Conservation (phyloP, 495 filamentous ascomycete genomes). For the Podospora fimiseda region DNA sequence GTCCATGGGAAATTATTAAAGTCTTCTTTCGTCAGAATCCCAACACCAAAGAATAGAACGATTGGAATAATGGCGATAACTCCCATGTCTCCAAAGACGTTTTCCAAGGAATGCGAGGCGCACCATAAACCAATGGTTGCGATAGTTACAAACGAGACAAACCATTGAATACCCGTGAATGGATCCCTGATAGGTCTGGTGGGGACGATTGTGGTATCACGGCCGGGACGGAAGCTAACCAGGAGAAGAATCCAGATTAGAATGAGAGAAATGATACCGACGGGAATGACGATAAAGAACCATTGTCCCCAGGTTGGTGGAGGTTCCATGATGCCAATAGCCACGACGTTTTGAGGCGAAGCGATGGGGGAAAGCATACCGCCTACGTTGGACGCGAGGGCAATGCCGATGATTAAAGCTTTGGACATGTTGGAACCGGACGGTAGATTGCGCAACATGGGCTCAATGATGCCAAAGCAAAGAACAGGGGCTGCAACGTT, state of each 20-base stretch:
- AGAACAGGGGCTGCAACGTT: slow-evolving; percentile 98
- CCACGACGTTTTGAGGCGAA: slow-evolving; percentile 94
- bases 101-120: slow-evolving; percentile 78
- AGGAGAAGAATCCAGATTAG: slow-evolving; percentile 86
- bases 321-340: slow-evolving; percentile 88
- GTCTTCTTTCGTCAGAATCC: slow-evolving; percentile 97
- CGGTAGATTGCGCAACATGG: slow-evolving; percentile 87
- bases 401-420: slow-evolving; percentile 93
- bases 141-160: slow-evolving; percentile 80
- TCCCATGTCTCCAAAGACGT: slow-evolving; percentile 93
- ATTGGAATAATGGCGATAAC: slow-evolving; percentile 95
- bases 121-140: slow-evolving; percentile 90
- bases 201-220: slow-evolving; percentile 83
- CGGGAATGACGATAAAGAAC: slow-evolving; percentile 93
- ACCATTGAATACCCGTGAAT: slow-evolving; percentile 88
- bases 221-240: slow-evolving; percentile 73
- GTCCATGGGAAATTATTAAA: slow-evolving; percentile 99
- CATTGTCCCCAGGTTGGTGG: slow-evolving; percentile 86
- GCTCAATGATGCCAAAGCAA: slow-evolving; percentile 96
- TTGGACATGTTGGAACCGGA: slow-evolving; percentile 87
- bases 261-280: slow-evolving; percentile 83
- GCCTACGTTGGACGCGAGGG: slow-evolving; percentile 89
- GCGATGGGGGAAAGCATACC: slow-evolving; percentile 96
- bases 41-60: slow-evolving; percentile 92
- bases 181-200: slow-evolving; percentile 81